Base-by-base conservation (phyloP, 805 yeast genomes). In the Deakozyma indianensis region DNA sequence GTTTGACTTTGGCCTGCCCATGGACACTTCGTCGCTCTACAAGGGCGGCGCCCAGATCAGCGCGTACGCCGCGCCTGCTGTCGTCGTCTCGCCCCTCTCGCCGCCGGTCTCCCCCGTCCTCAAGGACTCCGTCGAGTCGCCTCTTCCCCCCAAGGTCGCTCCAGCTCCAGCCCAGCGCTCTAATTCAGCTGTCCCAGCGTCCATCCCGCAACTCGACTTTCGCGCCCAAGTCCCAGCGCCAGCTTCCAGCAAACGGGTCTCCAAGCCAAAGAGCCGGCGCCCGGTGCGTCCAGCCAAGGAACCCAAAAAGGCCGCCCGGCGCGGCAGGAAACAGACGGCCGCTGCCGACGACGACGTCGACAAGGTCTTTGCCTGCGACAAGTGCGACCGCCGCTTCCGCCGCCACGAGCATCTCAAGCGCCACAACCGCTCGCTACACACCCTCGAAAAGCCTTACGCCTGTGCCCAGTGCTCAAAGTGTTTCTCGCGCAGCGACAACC, bases 371-470 rank as follows among this genome's bases (percentile, higher is more conserved):
- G 73, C 73, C 24, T 81, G 88, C 58, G 73, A 73, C 25, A 72
- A 69, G 54, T 81, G 90, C 58, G 68, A 73, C 42, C 69, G 88
- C 52, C 59, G 74, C 41, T 82, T 82, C 62, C 77, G 79, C 56
- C 69, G 92, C 52, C 85, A 80, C 58, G 92, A 82, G 55, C 92
- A 82, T 59, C 63, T 82, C 53, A 80, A 79, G 57, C 69, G 92
- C 48, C 92, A 82, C 55, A 74, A 78, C 57, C 65, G 88, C 47
- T 77, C 85, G 18, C 66, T 82, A 48, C 92, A 82, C 55, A 80
- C 64, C 27, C 70, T 78, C 46, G 85, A 78, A 47, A 81, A 79
- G 59, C 90, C 64, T 3, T 60, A 55, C 48, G 53, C 51, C 41
- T 60, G 64, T 48, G 50, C 46, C n/a, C 50, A 51, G 22, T 60